These are phyloP conservation scores for Yamadazyma laniorum DNA, from an alignment of 805 yeast genomes.

Conservation along the genomic window DNA sequence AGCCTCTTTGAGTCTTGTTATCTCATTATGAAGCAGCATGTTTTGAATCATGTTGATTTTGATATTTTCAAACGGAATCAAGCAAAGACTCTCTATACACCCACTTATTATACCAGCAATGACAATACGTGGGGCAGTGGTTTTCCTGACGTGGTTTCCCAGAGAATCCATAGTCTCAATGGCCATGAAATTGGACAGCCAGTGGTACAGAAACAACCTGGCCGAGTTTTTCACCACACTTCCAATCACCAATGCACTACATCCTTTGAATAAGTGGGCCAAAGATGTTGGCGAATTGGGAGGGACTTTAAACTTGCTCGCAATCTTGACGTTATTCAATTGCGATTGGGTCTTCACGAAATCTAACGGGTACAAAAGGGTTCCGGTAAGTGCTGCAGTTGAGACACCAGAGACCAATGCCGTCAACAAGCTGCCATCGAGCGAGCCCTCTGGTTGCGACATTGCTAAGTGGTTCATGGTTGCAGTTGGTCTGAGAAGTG, in stretches of 20 bases:
- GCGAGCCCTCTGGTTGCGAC: conserved; percentile 1
- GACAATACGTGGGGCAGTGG: conserved; percentile 76
- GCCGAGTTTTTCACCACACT: conserved; percentile 70
- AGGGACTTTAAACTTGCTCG: conserved; percentile 33
- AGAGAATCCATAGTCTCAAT: conserved; percentile 32
- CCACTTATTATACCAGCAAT: conserved; percentile 87
- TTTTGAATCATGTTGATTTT: conserved; percentile 80
- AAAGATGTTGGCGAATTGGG: conserved; percentile 32
- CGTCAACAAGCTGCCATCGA: conserved; percentile 44
- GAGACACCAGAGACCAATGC: conserved; percentile 60
- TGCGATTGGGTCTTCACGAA: conserved; percentile 65
- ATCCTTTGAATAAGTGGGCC: conserved; percentile 52
- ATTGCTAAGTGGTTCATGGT: conserved; percentile 7
- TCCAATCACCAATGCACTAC: conserved; percentile 74
- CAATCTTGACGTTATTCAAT: conserved; percentile 39
- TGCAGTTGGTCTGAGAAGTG: too few relatives aligned
- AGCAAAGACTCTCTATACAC: conserved; percentile 71
- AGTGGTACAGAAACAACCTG: conserved; percentile 72
- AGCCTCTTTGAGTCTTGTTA: conserved; percentile 16
- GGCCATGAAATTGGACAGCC: conserved; percentile 66
- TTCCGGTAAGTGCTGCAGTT: conserved; percentile 62
- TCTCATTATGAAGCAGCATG: conserved; percentile 35
- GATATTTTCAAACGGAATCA: conserved; percentile 88
- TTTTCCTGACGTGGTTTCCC: conserved; percentile 47
- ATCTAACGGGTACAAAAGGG: conserved; percentile 70